Evolutionary conservation across 2,329 filamentous ascomycete genomes (phyloP), one percentile per base, ranked within the genome.

Genomic region (Metarhizium anisopliae): DNA sequence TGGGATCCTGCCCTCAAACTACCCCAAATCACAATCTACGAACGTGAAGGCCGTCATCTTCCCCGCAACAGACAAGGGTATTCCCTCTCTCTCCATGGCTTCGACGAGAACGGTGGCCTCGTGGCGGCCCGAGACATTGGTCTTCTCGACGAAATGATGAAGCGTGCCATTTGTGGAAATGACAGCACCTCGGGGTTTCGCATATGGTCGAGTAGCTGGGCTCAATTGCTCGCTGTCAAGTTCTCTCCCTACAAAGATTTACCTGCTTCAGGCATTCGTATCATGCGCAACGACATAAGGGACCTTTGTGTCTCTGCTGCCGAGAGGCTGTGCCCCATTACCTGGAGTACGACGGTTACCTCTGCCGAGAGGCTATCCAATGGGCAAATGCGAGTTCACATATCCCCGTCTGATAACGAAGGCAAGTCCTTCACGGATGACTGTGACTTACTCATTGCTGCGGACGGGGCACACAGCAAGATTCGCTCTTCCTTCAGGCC

Each of bases 381-480:
- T 25, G 25, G 25, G 25, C 25, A 4, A 25, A 25, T 25, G 25
- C 25, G 25, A 25, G 25, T 25, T 25, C 25, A 25, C 4, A 4
- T 25, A 1, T 25, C 25, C 25, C 25, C 25, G 25, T 25, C 25
- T 25, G 25, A 25, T 25, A 25, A 25, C 3, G 25, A 25, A 25
- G 25, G 25, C 25, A 25, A 25, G 25, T 25, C 25, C 25, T 25
- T 25, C 25, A 25, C 36, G 2, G 10, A 10, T 40, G 25, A 25
- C 25, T 25, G 25, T 56, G 72, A 75, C 58, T 50, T 76, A 14
- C 62, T 77, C 3, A 62, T 77, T 43, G 72, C 68, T 6, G 72
- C 73, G 1, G 74, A 76, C 60, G 74, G 74, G 1, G 64, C 69
- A 3, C 64, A 63, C 36, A 74, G 70, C 60, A 70, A 67, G 59